A percentile compares a stretch with the other conserved stretches of the same genome.
These are phyloP conservation scores for Leonotis leonurus DNA, from an alignment of 257 asterid species.

Conservation along the genomic window DNA sequence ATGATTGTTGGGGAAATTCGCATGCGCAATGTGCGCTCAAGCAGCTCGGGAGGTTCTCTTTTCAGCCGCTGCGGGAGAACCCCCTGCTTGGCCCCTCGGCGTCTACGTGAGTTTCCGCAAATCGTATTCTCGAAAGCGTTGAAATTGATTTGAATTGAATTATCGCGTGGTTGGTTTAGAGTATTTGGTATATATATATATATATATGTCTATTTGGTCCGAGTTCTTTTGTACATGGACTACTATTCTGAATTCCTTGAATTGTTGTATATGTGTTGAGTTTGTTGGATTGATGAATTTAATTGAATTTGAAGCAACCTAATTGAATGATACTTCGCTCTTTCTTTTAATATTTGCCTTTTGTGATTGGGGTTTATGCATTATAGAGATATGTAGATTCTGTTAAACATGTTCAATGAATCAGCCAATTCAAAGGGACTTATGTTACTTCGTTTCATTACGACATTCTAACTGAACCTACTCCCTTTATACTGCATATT, in stretches of 20 bases:
- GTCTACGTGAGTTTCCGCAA: conserved; percentile 49
- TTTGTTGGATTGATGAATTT: background rate
- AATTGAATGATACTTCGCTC: background rate
- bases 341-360: background rate
- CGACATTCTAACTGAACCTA: too few species aligned
- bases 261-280: background rate
- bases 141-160: background rate
- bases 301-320: background rate
- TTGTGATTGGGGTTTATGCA: background rate
- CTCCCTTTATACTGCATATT: too few species aligned
- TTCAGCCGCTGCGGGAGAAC: conserved; percentile 77
- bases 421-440: background rate
- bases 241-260: background rate
- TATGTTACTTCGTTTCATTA: too few species aligned
- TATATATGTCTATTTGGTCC: background rate
- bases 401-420: background rate
- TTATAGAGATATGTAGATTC: background rate
- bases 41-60: conserved; percentile 63
- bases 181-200: background rate
- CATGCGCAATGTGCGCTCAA: conserved; percentile 50
- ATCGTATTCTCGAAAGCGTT: background rate
- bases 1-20: conserved; percentile 69
- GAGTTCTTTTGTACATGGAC: background rate
- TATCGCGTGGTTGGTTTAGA: background rate
- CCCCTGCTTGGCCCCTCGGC: conserved; percentile 92